A percentile compares a stretch with the other conserved stretches of the same genome.
phyloP scores from a whole-genome alignment of 2,329 filamentous ascomycete genomes.

The Ceratocystis cacaofunesta region DNA sequence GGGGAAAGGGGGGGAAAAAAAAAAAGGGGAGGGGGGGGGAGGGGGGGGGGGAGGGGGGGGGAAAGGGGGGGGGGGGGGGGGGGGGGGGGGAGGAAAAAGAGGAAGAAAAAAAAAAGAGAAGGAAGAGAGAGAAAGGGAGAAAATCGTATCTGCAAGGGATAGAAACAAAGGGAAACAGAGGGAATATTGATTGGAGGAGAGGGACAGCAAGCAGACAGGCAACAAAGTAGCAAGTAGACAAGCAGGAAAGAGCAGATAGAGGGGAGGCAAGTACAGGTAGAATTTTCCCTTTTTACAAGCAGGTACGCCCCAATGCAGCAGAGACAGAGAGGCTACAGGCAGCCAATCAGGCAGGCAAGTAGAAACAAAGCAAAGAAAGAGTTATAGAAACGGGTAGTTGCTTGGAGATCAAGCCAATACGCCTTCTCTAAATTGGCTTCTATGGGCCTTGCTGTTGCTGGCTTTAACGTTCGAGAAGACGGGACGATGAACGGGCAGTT shows the following conservation, averaged over 20 bases:
- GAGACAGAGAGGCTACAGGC: neutral
- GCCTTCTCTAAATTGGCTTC: neutral
- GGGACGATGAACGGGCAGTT: neutral
- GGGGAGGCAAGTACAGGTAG: neutral
- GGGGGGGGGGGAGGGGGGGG: too few relatives aligned
- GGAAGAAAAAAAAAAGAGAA: neutral
- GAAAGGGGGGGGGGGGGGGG: neutral
- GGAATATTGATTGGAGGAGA: neutral
- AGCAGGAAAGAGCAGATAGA: neutral
- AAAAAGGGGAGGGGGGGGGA: constrained; percentile 1
- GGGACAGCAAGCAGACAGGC: neutral
- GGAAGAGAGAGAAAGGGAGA: neutral
- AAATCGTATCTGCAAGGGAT: constrained; percentile 5
- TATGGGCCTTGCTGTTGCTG: neutral
- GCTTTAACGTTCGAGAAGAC: neutral
- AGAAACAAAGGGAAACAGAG: neutral
- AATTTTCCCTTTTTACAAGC: neutral
- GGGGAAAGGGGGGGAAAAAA: constrained; percentile 8
- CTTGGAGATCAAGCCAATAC: neutral
- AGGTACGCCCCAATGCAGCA: neutral
- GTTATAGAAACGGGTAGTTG: neutral
- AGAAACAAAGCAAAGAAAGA: neutral
- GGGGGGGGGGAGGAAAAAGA: neutral
- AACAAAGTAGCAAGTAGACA: neutral
- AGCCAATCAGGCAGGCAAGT: neutral